Conservation (phyloP, 176 grass and related monocot species). For the Lolium rigidum region DNA sequence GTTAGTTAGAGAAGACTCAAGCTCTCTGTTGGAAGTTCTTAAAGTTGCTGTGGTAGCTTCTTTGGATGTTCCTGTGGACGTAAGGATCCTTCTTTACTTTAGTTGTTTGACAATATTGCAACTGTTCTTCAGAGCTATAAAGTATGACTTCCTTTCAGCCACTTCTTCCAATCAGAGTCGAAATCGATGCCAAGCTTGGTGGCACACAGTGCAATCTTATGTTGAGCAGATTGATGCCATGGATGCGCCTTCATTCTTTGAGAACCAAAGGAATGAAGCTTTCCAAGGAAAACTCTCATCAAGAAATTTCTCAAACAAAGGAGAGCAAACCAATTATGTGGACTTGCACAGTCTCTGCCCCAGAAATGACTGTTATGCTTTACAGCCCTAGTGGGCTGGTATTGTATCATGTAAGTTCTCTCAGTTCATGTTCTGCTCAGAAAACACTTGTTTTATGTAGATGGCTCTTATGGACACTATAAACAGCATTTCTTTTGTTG, state of each 20-base stretch:
- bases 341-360: conserved; percentile 91
- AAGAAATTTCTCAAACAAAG: conserved; percentile 62
- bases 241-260: conserved; percentile 67
- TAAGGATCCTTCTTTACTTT: conserved; percentile 58
- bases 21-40: conserved; percentile 92
- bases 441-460: not conserved
- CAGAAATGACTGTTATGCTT: conserved; percentile 90
- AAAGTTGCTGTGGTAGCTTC: conserved; percentile 80
- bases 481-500: conserved; percentile 18
- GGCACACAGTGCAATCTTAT: conserved; percentile 93
- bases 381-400: conserved; percentile 76
- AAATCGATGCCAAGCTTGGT: conserved; percentile 94
- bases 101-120: conserved; percentile 25
- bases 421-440: conserved; percentile 25
- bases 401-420: conserved; percentile 96
- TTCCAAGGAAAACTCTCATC: conserved; percentile 53
- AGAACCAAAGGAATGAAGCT: conserved; percentile 71
- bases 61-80: conserved; percentile 86
- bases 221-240: conserved; percentile 88
- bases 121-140: conserved; percentile 36
- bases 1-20: conserved; percentile 79
- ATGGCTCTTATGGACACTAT: conserved; percentile 27
- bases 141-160: conserved; percentile 61
- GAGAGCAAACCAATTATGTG: conserved; percentile 82
- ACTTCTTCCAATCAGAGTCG: conserved; percentile 88